These are phyloP conservation scores for Myxozyma lipomycoides DNA, from an alignment of 805 yeast genomes.

Conservation along the genomic window DNA sequence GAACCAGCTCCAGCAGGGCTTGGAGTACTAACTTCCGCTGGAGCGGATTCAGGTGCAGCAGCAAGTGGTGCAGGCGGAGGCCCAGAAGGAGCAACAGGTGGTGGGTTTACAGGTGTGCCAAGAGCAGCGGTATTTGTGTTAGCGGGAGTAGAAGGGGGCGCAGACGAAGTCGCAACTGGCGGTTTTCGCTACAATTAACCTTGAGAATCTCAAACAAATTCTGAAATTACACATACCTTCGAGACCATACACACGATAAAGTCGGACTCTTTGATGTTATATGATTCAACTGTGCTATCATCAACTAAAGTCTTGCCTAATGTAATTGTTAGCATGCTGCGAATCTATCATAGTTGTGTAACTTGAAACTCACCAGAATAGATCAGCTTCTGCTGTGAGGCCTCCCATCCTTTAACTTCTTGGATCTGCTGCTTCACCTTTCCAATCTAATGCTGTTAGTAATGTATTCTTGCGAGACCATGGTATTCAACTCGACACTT, in stretches of 20 bases:
- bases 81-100: conserved; percentile 21
- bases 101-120: conserved; percentile 26
- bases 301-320: conserved; percentile 78
- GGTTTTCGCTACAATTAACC: conserved; percentile 5
- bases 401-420: conserved; percentile 60
- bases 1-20: conserved; percentile 32
- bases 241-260: conserved; percentile 91
- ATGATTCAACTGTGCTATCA: conserved; percentile 64
- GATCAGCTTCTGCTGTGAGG: conserved; percentile 77
- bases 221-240: conserved; percentile 34
- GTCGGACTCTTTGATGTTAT: conserved; percentile 74
- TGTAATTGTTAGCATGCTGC: background rate
- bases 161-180: conserved; percentile 23
- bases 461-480: too few relatives aligned
- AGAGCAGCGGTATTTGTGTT: conserved; percentile 29
- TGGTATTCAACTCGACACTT: too few relatives aligned
- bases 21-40: conserved; percentile 27
- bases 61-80: background rate
- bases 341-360: background rate
- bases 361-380: conserved; percentile 57
- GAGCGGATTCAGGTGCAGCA: conserved; percentile 10
- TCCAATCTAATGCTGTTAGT: too few relatives aligned
- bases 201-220: background rate
- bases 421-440: conserved; percentile 75
- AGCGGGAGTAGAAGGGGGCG: conserved; percentile 14